Conservation (phyloP, 495 filamentous ascomycete species). For the Neurospora sublineolata region DNA sequence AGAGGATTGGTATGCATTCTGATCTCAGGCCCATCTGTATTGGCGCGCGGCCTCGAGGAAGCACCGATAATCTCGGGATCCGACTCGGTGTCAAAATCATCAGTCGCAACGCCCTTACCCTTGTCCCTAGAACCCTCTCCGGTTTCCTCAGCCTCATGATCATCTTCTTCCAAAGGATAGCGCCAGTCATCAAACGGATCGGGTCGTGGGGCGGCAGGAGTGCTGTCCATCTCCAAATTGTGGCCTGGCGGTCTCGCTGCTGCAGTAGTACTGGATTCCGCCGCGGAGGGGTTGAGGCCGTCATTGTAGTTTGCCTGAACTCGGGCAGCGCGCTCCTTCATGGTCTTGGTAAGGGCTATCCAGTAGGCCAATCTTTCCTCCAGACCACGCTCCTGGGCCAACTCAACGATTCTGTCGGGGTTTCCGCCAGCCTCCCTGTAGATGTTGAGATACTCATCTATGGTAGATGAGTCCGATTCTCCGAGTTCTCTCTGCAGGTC, state of each 20-base stretch:
- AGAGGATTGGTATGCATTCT: constrained; percentile 27
- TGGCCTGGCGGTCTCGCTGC: background rate
- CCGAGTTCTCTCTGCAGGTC: background rate
- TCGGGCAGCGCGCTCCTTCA: constrained; percentile 9
- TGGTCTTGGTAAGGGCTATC: constrained; percentile 26
- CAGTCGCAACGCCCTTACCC: constrained; percentile 5
- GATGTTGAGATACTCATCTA: constrained; percentile 37
- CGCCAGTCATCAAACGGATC: background rate
- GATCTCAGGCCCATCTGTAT: constrained; percentile 35
- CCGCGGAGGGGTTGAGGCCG: background rate
- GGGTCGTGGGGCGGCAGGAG: background rate
- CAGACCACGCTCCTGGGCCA: constrained; percentile 50
- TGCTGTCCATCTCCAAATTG: background rate
- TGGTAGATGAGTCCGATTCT: constrained; percentile 13
- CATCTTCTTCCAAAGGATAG: background rate
- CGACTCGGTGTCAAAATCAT: constrained; percentile 1
- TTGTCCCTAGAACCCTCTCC: background rate
- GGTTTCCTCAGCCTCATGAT: background rate
- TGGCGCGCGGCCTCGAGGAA: constrained; percentile 21
- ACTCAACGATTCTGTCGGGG: constrained; percentile 44
- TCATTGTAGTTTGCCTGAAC: background rate
- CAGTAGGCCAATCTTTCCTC: constrained; percentile 45
- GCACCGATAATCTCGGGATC: constrained; percentile 5
- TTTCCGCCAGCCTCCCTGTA: constrained; percentile 46
- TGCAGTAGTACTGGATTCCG: background rate